These are phyloP conservation scores for Myxozyma sirexii DNA, from an alignment of 805 yeast species.

Conservation along the genomic window DNA sequence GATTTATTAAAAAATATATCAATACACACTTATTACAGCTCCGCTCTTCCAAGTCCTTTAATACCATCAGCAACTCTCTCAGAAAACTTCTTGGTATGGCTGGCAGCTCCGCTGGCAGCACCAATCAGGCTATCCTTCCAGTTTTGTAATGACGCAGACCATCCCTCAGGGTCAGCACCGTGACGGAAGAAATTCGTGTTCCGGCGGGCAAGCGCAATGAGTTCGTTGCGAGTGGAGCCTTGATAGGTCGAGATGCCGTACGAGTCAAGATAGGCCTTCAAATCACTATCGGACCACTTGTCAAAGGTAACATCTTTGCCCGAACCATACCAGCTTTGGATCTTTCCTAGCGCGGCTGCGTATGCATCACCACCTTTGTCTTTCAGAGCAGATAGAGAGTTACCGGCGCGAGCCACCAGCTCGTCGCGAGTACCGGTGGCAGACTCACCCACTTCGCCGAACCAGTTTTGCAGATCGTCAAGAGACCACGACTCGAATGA, in stretches of 20 bases:
- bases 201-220: conserved; percentile 33
- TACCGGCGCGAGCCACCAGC: conserved; percentile 51
- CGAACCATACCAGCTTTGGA: conserved; percentile 43
- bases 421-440: conserved; percentile 51
- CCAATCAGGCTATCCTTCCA: conserved; percentile 15
- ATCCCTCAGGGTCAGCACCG: conserved; percentile 26
- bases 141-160: conserved; percentile 17
- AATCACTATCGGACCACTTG: conserved; percentile 57
- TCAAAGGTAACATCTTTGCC: conserved; percentile 52
- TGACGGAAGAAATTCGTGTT: conserved; percentile 23
- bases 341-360: conserved; percentile 46
- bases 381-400: conserved; percentile 51
- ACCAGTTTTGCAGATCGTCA: conserved; percentile 54
- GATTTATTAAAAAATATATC: background rate
- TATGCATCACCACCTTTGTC: conserved; percentile 47
- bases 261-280: conserved; percentile 56
- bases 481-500: conserved; percentile 58
- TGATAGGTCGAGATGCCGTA: conserved; percentile 44
- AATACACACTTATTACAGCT: too few species aligned
- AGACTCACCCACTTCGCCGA: conserved; percentile 49
- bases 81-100: conserved; percentile 14
- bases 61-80: conserved; percentile 16
- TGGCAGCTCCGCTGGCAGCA: conserved; percentile 18
- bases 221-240: conserved; percentile 33
- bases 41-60: background rate